These are phyloP conservation scores for Aspergillus hortae DNA, from an alignment of 2,329 filamentous ascomycete species.

Conservation along the genomic window DNA sequence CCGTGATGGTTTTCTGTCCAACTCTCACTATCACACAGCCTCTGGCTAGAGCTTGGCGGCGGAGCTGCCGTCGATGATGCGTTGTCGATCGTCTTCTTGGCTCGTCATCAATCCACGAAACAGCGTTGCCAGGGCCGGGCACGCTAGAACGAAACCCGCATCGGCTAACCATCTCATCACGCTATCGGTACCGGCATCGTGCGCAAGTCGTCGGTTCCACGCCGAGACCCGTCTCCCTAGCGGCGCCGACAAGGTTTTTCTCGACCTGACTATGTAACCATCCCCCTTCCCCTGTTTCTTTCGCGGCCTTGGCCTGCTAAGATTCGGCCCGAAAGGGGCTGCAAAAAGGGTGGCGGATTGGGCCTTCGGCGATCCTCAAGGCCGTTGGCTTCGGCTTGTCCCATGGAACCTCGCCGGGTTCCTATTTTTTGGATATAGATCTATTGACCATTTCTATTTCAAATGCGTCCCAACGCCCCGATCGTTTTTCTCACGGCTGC, in stretches of 20 bases:
- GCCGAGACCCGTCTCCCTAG: neutral
- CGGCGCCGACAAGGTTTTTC: neutral
- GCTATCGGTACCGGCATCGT: neutral
- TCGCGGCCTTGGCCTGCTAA: neutral
- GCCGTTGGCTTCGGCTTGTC: constrained; percentile 1
- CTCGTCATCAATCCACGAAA: constrained; percentile 10
- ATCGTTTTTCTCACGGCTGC: neutral
- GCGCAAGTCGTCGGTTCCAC: neutral
- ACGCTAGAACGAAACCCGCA: constrained; percentile 6
- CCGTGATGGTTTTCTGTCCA: neutral
- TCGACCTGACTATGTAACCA: neutral
- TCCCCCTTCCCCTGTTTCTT: neutral
- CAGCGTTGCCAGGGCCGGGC: constrained; percentile 14
- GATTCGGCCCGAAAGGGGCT: neutral
- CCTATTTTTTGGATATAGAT: neutral
- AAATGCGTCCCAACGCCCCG: neutral
- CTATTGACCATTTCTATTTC: neutral
- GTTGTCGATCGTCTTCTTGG: constrained; percentile 30
- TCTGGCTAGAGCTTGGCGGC: constrained; percentile 30
- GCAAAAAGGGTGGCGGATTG: neutral
- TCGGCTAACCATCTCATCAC: constrained; percentile 4
- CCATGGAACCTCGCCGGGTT: neutral
- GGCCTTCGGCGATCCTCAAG: neutral
- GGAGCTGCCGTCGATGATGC: constrained; percentile 24
- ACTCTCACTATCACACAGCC: constrained; percentile 16